Evolutionary conservation across 2,329 filamentous ascomycete genomes (phyloP), one percentile per base, ranked within the genome.

Genomic region (Emergomyces pasteurianus): DNA sequence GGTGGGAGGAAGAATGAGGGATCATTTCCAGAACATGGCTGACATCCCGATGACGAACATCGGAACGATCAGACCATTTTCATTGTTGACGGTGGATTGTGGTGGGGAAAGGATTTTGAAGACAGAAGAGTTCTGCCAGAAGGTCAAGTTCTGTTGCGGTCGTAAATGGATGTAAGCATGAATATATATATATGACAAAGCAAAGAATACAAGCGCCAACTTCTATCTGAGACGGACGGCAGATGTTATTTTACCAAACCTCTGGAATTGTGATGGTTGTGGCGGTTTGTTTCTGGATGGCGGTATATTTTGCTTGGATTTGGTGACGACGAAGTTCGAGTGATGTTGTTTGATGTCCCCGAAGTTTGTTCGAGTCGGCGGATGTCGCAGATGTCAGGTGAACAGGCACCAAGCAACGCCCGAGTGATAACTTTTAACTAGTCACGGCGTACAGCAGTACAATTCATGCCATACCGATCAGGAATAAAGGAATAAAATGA

Each of bases 21-120:
- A 74, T 75, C 74, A 76, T 76, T 67, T 70, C 70, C 69, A 68
- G 67, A 60, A 70, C 71, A 76, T 75, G 68, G 66, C 72, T 63
- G 61, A 70, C 71, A 67, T 67, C 59, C 65, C 62, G 64, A 64
- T 63, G 62, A 61, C 54, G 60, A 59, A 59, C 64, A 63, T 64
- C 63, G 59, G 63, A 66, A 63, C 68, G 26, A 40, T 61, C 55
- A 62, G 23, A 34, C 43, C 52, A 57, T 59, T 49, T 28, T 42
- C n/a, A 40, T 40, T 23, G 34, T 28, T 26, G 49, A 55, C 10
- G 36, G 49, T 26, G 23, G 31, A 21, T 21, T 47, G 40, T 21
- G 31, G 50, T 12, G 23, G 26, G 16, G 10, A 26, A n/a, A 40
- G 36, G 53, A 56, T 56, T n/a, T 34, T 18, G n/a, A 1, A 14